phyloP scores from a whole-genome alignment of 2,329 filamentous ascomycete species.

The Teratosphaeria viscida region DNA sequence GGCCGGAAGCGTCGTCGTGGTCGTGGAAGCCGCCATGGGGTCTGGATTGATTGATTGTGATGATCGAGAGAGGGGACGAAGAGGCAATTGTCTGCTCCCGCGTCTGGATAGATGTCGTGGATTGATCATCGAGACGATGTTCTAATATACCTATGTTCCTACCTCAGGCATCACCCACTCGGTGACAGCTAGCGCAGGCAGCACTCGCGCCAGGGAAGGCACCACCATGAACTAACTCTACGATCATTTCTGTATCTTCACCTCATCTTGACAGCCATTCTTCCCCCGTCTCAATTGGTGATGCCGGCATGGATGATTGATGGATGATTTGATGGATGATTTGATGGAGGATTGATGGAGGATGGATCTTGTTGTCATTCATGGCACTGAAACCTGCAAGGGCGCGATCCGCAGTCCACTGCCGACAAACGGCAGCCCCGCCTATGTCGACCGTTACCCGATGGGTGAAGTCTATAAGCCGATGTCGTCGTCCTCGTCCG shows the following conservation, averaged over 20 bases:
- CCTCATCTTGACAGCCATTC: too few relatives aligned
- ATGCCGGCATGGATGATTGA: not conserved
- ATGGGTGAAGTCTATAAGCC: not conserved
- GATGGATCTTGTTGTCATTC: not conserved
- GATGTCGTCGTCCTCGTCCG: not conserved
- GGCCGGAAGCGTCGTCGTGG: constrained; percentile 1
- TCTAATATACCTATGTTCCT: not conserved
- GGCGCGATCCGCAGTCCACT: not conserved
- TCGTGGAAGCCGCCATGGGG: not conserved
- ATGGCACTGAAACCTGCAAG: not conserved
- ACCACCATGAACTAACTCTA: not conserved
- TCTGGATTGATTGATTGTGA: too few relatives aligned
- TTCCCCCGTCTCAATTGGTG: not conserved
- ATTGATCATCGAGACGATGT: not conserved
- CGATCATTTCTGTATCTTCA: not conserved
- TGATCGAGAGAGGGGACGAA: too few relatives aligned
- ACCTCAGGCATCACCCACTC: not conserved
- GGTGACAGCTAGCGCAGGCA: not conserved
- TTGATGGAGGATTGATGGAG: not conserved
- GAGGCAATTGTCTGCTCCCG: too few relatives aligned
- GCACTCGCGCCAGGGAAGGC: not conserved
- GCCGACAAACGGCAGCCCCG: not conserved
- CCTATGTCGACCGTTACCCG: not conserved
- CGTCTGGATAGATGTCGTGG: not conserved
- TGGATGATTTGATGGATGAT: not conserved